phyloP scores from a whole-genome alignment of 2,329 filamentous ascomycete genomes.

The Emericellopsis atlantica region DNA sequence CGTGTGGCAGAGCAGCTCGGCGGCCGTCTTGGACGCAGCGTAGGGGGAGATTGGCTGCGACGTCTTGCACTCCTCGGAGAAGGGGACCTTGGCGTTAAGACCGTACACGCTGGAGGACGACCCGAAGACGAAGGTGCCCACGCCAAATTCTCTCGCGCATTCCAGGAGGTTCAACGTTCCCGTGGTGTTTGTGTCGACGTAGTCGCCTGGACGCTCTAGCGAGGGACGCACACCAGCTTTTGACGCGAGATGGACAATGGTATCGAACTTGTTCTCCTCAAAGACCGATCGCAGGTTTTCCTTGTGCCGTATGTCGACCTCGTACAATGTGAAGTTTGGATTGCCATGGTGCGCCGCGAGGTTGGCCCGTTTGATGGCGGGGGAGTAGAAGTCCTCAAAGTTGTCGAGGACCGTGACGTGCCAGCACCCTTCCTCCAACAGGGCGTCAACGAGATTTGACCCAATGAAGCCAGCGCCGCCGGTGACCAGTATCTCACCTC shows the following conservation, averaged over 20 bases:
- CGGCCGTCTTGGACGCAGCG: conserved; percentile 17
- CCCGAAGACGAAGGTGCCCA: conserved; percentile 10
- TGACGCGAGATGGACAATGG: conserved; percentile 10
- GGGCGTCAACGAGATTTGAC: conserved; percentile 10
- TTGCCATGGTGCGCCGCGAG: conserved; percentile 7
- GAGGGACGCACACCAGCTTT: conserved; percentile 10
- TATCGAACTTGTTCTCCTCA: conserved; percentile 5
- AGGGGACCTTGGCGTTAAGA: conserved; percentile 8
- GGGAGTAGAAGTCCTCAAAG: conserved; percentile 10
- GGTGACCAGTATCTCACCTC: conserved; percentile 8
- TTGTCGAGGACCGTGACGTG: conserved; percentile 10
- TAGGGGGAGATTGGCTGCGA: conserved; percentile 13
- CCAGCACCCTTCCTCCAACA: conserved; percentile 9
- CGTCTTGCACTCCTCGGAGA: conserved; percentile 7
- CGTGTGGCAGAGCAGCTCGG: conserved; percentile 19
- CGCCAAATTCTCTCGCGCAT: conserved; percentile 9
- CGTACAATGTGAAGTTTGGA: conserved; percentile 8
- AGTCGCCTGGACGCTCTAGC: conserved; percentile 6
- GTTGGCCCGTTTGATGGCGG: conserved; percentile 10
- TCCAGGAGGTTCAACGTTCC: conserved; percentile 11
- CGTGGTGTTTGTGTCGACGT: conserved; percentile 10
- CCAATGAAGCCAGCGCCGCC: conserved; percentile 13
- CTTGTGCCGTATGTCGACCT: conserved; percentile 6
- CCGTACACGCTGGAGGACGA: conserved; percentile 12
- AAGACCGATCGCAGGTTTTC: conserved; percentile 7